Evolutionary conservation across 2,329 filamentous ascomycete species (phyloP), one percentile per base, ranked within the genome.

Genomic region (Endothia cerciana): DNA sequence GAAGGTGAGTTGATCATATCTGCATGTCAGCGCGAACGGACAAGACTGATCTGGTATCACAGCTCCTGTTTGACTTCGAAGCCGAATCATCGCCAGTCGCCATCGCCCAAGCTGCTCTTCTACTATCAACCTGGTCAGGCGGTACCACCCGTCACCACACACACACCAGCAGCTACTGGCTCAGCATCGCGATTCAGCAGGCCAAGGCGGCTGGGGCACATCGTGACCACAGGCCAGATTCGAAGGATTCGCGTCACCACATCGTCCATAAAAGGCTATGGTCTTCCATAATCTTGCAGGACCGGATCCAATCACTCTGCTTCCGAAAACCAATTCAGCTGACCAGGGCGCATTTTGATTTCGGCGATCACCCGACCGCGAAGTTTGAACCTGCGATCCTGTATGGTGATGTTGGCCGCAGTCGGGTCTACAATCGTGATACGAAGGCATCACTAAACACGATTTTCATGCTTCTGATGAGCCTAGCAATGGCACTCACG

Each of bases 161-260:
- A 74, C 4, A 72, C 74, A 33, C 45, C 38, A 65, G 49, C 41
- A 81, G 81, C 6, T 78, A 77, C 4, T 85, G 83, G 83, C 77
- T 85, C 2, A 77, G 77, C 28, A 77, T 79, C 45, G 81, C 82
- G 2, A 83, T 85, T 59, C 79, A 84, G 69, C 81, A 83, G 63
- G 82, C 83, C 1, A 81, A 79, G 65, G 76, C 77, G 22, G 78
- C 80, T 19, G 79, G 81, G 49, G 80, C 78, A 1, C 78, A 82
- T 53, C 78, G 28, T 13, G 4, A 10, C 28, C 2, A 5, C 51
- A 10, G 17, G 19, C 51, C 51, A 7, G 51, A 55, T 22, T 10
- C 10, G 17, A 13, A 36, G 11, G 30, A 5, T 2, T 28, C 28
- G n/a, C 51, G 11, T 13, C 25, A 19, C 5, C 58, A 41, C n/a